Evolutionary conservation across 345 rosid genomes (phyloP), one percentile per base, ranked within the genome.

Genomic region (Erodium maritimum): DNA sequence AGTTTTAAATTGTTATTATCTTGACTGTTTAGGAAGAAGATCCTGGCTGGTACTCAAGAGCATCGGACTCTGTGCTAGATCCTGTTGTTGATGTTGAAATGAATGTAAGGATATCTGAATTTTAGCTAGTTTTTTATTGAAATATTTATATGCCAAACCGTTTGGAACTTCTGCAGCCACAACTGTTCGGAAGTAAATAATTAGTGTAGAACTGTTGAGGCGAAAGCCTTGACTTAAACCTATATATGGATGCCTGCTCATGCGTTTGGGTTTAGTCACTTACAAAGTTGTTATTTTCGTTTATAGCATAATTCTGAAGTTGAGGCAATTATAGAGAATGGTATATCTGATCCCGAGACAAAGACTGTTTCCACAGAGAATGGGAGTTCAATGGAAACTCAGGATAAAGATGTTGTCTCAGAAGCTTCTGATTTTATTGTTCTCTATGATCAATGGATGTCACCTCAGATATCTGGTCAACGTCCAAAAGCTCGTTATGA

Each of bases 31-130:
- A 94, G 99, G 99, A 94, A 83, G 97, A 94, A 76, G 90, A 94
- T 72, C 96, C 97, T 12, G 78, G 93, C 62, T 94, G 99, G 99
- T 94, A 87, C 73, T 87, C 93, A 24, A 84, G 97, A 67, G 90
- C 82, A 69, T 90, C 97, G 56, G 79, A 83, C 72, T 74, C 55
- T 72, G 77, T 80, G 54, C 65, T 65, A 16, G 90, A 90, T 68
- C 79, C 97, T 57, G 75, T 78, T 37, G 75, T 73, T 62, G 96
- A 90, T 74, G 80, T 80, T 62, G 83, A 73, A 68, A 67, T 73
- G 59, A 82, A 81, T 74, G 97, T 94, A 66, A 82, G 96, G 74
- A 60, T 59, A 53, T 50, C 19, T 48, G 20, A 33, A 56, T 23
- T 25, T 25, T 12, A 37, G 46, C 13, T 37, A 37, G 14, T 12